Evolutionary conservation across 805 yeast species (phyloP).

Genomic region (Candida argentea): DNA sequence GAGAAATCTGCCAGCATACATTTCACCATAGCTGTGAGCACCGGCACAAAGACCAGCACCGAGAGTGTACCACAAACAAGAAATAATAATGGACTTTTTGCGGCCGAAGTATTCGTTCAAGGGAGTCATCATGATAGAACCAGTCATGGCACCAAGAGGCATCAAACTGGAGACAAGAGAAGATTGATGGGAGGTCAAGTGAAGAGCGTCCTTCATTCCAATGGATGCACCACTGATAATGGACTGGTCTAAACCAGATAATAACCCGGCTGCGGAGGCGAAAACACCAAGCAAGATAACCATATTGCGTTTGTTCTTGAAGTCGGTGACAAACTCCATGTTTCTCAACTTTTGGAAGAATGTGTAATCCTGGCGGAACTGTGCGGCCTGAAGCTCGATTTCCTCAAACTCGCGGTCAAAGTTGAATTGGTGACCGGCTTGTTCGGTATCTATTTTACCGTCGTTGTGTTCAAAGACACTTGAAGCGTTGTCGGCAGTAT

Average conservation of each 20-base stretch:
- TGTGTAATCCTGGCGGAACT: constrained; percentile 18
- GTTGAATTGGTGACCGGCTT: constrained; percentile 11
- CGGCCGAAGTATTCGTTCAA: constrained; percentile 47
- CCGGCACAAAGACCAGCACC: constrained; percentile 52
- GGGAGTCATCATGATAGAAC: constrained; percentile 52
- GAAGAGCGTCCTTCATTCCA: constrained; percentile 35
- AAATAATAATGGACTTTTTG: constrained; percentile 41
- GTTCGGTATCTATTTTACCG: constrained; percentile 3
- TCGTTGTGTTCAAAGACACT: constrained; percentile 19
- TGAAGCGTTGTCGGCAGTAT: constrained; percentile 1
- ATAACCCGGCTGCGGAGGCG: constrained; percentile 54
- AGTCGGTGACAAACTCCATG: constrained; percentile 29
- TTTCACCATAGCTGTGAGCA: constrained; percentile 22
- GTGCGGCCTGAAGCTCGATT: constrained; percentile 21
- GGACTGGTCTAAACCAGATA: constrained; percentile 61
- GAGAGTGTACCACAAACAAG: constrained; percentile 50
- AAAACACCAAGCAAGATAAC: constrained; percentile 30
- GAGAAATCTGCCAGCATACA: constrained; percentile 46
- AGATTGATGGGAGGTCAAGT: constrained; percentile 30
- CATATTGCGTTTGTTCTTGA: constrained; percentile 21
- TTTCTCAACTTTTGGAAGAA: constrained; percentile 27
- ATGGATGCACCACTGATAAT: constrained; percentile 54
- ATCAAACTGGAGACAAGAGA: constrained; percentile 49
- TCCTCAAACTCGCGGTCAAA: constrained; percentile 25
- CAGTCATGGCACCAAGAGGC: constrained; percentile 65